A percentile compares a stretch with the other conserved stretches of the same genome.
Conservation (phyloP, 2,329 filamentous ascomycete species). For the Tolypocladium ophioglossoides region DNA sequence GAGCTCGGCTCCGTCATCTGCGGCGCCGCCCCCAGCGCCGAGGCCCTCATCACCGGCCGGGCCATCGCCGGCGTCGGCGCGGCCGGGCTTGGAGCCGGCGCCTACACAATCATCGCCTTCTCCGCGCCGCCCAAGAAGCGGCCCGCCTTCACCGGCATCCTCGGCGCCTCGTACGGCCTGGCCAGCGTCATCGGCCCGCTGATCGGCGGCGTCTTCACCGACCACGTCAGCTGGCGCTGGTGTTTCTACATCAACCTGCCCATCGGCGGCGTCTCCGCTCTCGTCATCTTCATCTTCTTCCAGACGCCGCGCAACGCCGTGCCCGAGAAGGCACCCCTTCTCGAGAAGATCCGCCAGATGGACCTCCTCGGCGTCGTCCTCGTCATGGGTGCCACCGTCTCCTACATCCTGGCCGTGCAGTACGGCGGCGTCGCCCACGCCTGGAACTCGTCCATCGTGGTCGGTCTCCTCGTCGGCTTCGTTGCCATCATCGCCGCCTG, state of each 20-base stretch:
- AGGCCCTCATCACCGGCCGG: slow-evolving; percentile 20
- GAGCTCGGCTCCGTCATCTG: background rate
- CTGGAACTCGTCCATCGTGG: slow-evolving; percentile 30
- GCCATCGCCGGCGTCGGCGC: slow-evolving; percentile 33
- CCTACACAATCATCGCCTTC: slow-evolving; percentile 40
- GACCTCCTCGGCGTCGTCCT: slow-evolving; percentile 33
- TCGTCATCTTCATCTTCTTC: slow-evolving; percentile 30
- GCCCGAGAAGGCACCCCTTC: slow-evolving; percentile 22
- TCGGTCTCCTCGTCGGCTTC: slow-evolving; percentile 32
- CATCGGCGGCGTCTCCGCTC: slow-evolving; percentile 21
- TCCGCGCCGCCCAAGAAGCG: slow-evolving; percentile 23
- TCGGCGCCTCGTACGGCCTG: slow-evolving; percentile 24
- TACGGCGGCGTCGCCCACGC: slow-evolving; percentile 33
- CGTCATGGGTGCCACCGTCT: slow-evolving; percentile 32
- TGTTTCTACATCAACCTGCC: slow-evolving; percentile 30
- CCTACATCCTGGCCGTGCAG: slow-evolving; percentile 35
- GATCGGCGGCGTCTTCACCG: slow-evolving; percentile 26
- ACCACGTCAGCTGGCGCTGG: slow-evolving; percentile 26
- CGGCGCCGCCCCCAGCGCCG: background rate
- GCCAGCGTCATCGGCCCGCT: slow-evolving; percentile 25
- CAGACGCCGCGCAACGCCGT: slow-evolving; percentile 26
- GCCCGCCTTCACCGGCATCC: slow-evolving; percentile 26
- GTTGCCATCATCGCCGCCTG: slow-evolving; percentile 23
- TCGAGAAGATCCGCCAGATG: slow-evolving; percentile 37
- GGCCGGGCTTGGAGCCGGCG: slow-evolving; percentile 36